Percentiles rank a stretch among this genome's conserved stretches.
phyloP scores from a whole-genome alignment of 148 eudicot genomes.

The Pouteria glomerata region DNA sequence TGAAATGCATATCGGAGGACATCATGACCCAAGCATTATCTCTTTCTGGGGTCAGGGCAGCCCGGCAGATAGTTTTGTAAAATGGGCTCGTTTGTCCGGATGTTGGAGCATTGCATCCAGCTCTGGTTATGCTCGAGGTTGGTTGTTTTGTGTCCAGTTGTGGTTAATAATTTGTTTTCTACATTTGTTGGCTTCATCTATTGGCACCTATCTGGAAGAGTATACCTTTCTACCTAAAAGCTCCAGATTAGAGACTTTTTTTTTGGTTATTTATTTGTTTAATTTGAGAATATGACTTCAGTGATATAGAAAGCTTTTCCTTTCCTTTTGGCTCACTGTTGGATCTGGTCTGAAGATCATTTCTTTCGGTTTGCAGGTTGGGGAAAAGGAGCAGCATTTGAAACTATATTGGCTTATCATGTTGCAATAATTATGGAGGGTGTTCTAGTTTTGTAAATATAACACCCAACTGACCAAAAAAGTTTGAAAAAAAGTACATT shows the following conservation, averaged over 20 bases:
- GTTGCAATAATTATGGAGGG: background rate
- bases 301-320: too few relatives aligned
- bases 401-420: background rate
- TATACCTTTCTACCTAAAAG: too few relatives aligned
- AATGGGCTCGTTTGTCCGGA: background rate
- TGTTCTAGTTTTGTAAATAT: background rate
- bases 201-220: background rate
- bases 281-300: background rate
- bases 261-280: too few relatives aligned
- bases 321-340: background rate
- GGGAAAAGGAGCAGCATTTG: background rate
- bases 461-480: background rate
- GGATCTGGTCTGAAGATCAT: constrained; percentile 7
- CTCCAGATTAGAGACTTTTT: too few relatives aligned
- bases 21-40: constrained; percentile 60
- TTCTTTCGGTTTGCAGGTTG: background rate
- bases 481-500: background rate
- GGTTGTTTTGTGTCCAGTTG: constrained; percentile 1
- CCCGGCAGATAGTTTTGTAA: constrained; percentile 69
- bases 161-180: background rate
- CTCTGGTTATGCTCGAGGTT: constrained; percentile 15
- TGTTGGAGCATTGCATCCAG: constrained; percentile 5
- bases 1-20: constrained; percentile 73
- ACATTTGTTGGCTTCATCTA: background rate
- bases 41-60: constrained; percentile 69